Percentiles rank a stretch among this genome's conserved stretches.
Evolutionary conservation across 2,329 filamentous ascomycete species (phyloP).

Genomic region (Fusarium hostae): DNA sequence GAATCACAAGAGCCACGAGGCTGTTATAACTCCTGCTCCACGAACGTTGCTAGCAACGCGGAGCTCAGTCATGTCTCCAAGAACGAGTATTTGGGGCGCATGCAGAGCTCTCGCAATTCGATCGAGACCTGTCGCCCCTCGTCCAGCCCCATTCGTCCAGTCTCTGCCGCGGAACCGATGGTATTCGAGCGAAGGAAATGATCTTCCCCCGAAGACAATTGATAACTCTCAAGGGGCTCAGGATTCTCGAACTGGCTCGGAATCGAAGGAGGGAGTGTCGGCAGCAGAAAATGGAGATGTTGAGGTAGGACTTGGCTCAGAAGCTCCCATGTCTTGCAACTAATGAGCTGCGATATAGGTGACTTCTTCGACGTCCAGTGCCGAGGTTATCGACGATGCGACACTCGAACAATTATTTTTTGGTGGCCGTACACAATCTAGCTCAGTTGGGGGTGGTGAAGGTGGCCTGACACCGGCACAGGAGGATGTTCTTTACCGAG

Average conservation of each 20-base stretch:
- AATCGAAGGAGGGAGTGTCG: conserved; percentile 1
- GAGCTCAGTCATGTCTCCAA: conserved; percentile 50
- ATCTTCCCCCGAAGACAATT: conserved; percentile 40
- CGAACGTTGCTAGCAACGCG: conserved; percentile 44
- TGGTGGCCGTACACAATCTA: conserved; percentile 49
- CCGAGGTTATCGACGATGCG: conserved; percentile 49
- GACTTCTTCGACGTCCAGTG: conserved; percentile 12
- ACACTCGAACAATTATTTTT: conserved; percentile 52
- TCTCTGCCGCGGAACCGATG: conserved; percentile 39
- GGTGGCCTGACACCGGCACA: conserved; percentile 56
- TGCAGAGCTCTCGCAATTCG: conserved; percentile 50
- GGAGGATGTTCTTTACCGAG: conserved; percentile 56
- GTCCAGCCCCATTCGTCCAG: conserved; percentile 38
- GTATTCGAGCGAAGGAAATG: conserved; percentile 50
- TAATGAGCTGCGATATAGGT: conserved; percentile 34
- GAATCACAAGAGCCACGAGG: conserved; percentile 42
- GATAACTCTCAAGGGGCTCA: conserved; percentile 26
- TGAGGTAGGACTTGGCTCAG: conserved; percentile 41
- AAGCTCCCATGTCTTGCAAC: conserved; percentile 14
- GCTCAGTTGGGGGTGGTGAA: conserved; percentile 47
- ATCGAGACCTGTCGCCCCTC: conserved; percentile 43
- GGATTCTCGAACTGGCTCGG: conserved; percentile 8
- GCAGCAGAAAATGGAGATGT: conserved; percentile 13
- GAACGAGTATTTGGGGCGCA: conserved; percentile 49
- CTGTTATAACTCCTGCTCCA: conserved; percentile 38